These are phyloP conservation scores for Dioszegia aurantiaca DNA, from an alignment of 768 basidiomycete genomes.

Conservation along the genomic window DNA sequence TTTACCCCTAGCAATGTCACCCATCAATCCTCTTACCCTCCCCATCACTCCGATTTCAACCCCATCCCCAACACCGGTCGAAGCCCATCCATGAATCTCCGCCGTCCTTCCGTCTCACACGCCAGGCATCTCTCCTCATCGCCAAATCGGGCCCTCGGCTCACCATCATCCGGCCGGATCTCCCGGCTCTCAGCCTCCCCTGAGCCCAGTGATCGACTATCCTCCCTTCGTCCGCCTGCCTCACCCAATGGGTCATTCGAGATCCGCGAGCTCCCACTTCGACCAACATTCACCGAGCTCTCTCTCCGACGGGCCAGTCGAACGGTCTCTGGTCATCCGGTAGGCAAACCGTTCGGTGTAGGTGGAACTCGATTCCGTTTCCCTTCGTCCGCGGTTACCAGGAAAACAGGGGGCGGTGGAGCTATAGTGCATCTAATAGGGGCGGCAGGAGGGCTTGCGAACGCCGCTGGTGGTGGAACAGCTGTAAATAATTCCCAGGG, in stretches of 20 bases:
- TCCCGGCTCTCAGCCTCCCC: neutral
- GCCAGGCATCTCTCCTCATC: too few relatives aligned
- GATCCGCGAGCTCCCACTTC: neutral
- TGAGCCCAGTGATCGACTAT: neutral
- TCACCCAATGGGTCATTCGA: neutral
- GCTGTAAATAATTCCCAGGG: too few relatives aligned
- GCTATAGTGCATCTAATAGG: conserved; percentile 40
- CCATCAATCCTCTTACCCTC: neutral
- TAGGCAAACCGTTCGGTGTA: conserved; percentile 1
- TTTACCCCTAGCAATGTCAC: too few relatives aligned
- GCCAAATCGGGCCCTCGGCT: too few relatives aligned
- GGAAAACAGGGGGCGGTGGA: conserved; percentile 19
- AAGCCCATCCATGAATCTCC: conserved; percentile 5
- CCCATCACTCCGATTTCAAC: neutral
- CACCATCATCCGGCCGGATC: too few relatives aligned
- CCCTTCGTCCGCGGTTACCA: conserved; percentile 30
- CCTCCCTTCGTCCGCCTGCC: conserved; percentile 6
- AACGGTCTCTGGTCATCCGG: conserved; percentile 24
- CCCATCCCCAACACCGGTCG: neutral
- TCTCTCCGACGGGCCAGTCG: conserved; percentile 28
- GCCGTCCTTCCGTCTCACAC: neutral
- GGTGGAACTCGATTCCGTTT: conserved; percentile 28
- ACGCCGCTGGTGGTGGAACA: conserved; percentile 13
- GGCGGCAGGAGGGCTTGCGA: conserved; percentile 22
- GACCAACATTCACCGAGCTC: conserved; percentile 37